Conservation (phyloP, 2,329 filamentous ascomycete species). For the Fusarium nurragi region DNA sequence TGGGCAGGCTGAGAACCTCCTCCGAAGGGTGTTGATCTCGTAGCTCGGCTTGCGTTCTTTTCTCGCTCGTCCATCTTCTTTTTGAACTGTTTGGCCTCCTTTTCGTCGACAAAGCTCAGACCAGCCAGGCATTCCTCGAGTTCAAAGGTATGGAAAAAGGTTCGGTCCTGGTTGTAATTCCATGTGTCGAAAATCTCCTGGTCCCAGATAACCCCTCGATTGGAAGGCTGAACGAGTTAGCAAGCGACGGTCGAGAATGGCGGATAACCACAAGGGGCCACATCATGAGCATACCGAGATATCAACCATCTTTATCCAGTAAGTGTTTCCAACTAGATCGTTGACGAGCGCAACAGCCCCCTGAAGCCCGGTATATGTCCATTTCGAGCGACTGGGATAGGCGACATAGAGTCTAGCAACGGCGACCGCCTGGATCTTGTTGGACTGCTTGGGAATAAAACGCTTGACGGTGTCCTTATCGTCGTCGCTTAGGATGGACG, state of each 20-base stretch:
- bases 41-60: slow-evolving; percentile 93
- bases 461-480: slow-evolving; percentile 98
- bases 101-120: slow-evolving; percentile 94
- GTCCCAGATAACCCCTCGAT: slow-evolving; percentile 91
- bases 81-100: slow-evolving; percentile 95
- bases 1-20: slow-evolving; percentile 54
- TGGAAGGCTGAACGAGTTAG: slow-evolving; percentile 66
- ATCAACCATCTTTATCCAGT: slow-evolving; percentile 97
- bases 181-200: slow-evolving; percentile 98
- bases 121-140: slow-evolving; percentile 90
- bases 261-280: slow-evolving; percentile 10
- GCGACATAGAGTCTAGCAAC: slow-evolving; percentile 94
- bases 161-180: slow-evolving; percentile 94
- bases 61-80: slow-evolving; percentile 98
- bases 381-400: slow-evolving; percentile 84
- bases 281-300: slow-evolving; percentile 72
- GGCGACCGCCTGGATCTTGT: slow-evolving; percentile 97
- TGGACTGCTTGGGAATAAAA: slow-evolving; percentile 89
- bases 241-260: slow-evolving; percentile 13
- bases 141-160: slow-evolving; percentile 98
- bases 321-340: slow-evolving; percentile 93
- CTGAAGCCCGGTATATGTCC: slow-evolving; percentile 94
- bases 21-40: slow-evolving; percentile 79
- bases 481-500: slow-evolving; percentile 81
- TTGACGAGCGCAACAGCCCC: slow-evolving; percentile 92